Conservation (phyloP, 495 filamentous ascomycete species). For the Aspergillus taichungensis region DNA sequence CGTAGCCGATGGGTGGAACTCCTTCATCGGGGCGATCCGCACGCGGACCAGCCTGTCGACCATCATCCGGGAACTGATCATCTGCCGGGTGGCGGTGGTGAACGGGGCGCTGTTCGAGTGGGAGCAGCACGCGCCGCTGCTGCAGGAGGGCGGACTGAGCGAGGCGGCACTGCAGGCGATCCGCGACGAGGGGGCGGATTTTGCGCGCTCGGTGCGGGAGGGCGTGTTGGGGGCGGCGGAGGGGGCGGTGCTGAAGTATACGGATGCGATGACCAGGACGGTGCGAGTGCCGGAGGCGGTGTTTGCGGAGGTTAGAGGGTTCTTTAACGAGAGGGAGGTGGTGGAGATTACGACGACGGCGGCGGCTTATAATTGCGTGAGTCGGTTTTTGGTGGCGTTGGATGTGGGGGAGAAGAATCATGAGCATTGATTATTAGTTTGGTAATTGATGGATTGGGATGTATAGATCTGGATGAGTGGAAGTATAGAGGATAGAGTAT, state of each 20-base stretch:
- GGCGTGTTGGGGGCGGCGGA: slow-evolving; percentile 46
- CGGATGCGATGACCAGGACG: slow-evolving; percentile 67
- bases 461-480: too few relatives aligned
- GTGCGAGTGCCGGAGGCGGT: slow-evolving; percentile 53
- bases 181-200: slow-evolving; percentile 20
- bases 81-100: slow-evolving; percentile 64
- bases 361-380: slow-evolving; percentile 83
- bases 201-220: slow-evolving; percentile 4
- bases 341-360: slow-evolving; percentile 73
- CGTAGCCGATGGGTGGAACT: slow-evolving; percentile 73
- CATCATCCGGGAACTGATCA: slow-evolving; percentile 59
- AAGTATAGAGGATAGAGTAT: too few relatives aligned
- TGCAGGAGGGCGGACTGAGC: slow-evolving; percentile 36
- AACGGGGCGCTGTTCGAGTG: slow-evolving; percentile 75
- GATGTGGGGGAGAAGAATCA: slow-evolving; percentile 60
- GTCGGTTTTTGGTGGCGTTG: slow-evolving; percentile 72
- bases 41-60: slow-evolving; percentile 51
- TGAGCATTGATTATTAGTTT: too few relatives aligned
- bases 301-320: slow-evolving; percentile 48
- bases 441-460: too few relatives aligned
- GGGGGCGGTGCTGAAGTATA: slow-evolving; percentile 57
- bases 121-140: slow-evolving; percentile 65
- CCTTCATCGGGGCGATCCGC: slow-evolving; percentile 66
- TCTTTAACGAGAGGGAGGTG: slow-evolving; percentile 58
- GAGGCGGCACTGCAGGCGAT: slow-evolving; percentile 40